phyloP scores from a whole-genome alignment of 2,329 filamentous ascomycete genomes.

The Cladosporium colombiae region DNA sequence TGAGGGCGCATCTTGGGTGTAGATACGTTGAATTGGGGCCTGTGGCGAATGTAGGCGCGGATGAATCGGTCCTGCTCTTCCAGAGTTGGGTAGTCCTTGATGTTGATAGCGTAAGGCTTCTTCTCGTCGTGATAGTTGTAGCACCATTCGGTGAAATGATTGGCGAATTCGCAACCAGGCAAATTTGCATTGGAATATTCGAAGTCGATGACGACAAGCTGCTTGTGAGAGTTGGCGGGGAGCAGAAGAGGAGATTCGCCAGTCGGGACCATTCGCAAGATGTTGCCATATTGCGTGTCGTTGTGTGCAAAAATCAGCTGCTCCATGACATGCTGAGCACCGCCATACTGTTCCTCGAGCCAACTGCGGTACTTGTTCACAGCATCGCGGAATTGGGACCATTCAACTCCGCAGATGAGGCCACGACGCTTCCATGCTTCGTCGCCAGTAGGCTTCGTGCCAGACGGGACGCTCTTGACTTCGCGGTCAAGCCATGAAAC shows the following conservation, averaged over 20 bases:
- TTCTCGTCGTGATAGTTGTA: slow-evolving; percentile 89
- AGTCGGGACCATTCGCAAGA: slow-evolving; percentile 72
- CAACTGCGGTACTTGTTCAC: slow-evolving; percentile 77
- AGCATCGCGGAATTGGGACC: slow-evolving; percentile 72
- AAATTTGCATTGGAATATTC: slow-evolving; percentile 93
- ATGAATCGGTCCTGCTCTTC: slow-evolving; percentile 86
- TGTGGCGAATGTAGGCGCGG: slow-evolving; percentile 81
- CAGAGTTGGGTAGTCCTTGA: slow-evolving; percentile 68
- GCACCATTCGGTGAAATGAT: slow-evolving; percentile 97
- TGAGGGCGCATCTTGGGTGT: slow-evolving; percentile 39
- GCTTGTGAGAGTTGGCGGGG: slow-evolving; percentile 91
- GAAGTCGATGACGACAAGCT: slow-evolving; percentile 96
- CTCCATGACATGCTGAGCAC: slow-evolving; percentile 65
- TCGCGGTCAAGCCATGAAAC: slow-evolving; percentile 62
- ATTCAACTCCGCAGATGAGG: slow-evolving; percentile 82
- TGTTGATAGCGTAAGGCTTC: slow-evolving; percentile 64
- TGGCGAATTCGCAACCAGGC: slow-evolving; percentile 87
- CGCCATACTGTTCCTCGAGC: slow-evolving; percentile 72
- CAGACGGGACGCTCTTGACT: slow-evolving; percentile 50
- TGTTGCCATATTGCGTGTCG: slow-evolving; percentile 98
- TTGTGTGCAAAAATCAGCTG: slow-evolving; percentile 94
- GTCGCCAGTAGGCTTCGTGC: slow-evolving; percentile 41
- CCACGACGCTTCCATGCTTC: slow-evolving; percentile 69
- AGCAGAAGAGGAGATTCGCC: slow-evolving; percentile 81
- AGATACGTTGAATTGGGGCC: slow-evolving; percentile 62